Conservation (phyloP, 2,329 filamentous ascomycete genomes). For the Curvularia sp. region DNA sequence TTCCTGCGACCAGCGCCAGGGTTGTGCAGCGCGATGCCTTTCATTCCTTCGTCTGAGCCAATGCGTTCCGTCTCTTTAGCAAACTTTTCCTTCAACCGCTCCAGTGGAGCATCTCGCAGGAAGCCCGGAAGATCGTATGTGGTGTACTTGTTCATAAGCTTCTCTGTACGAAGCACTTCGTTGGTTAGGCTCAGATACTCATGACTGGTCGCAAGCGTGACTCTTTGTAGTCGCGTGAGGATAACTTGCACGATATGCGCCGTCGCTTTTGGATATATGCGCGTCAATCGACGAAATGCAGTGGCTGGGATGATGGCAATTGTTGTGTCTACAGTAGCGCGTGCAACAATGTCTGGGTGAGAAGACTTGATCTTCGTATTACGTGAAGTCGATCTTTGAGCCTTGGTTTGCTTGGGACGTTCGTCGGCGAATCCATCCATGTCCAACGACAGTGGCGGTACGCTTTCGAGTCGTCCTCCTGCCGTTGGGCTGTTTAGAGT, state of each 20-base stretch:
- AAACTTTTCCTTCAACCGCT: slow-evolving; percentile 92
- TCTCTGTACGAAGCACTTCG: slow-evolving; percentile 91
- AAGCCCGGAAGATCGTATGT: slow-evolving; percentile 91
- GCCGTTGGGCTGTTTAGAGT: slow-evolving; percentile 46
- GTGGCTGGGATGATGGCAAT: slow-evolving; percentile 98
- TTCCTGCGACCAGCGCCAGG: slow-evolving; percentile 69
- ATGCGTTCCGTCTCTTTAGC: slow-evolving; percentile 81
- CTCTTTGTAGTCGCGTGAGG: slow-evolving; percentile 88
- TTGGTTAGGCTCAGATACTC: slow-evolving; percentile 90
- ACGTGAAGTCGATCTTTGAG: slow-evolving; percentile 35
- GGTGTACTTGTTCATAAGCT: slow-evolving; percentile 91
- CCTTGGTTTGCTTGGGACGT: slow-evolving; percentile 32
- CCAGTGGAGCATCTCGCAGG: slow-evolving; percentile 80
- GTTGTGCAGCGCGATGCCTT: slow-evolving; percentile 96
- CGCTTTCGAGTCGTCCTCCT: slow-evolving; percentile 57
- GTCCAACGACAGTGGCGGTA: slow-evolving; percentile 80
- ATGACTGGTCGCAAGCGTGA: slow-evolving; percentile 93
- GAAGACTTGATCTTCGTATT: slow-evolving; percentile 70
- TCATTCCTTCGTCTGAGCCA: slow-evolving; percentile 79
- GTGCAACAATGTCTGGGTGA: slow-evolving; percentile 95
- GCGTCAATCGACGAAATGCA: slow-evolving; percentile 89
- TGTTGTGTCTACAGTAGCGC: slow-evolving; percentile 93
- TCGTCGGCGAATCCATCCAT: slow-evolving; percentile 33
- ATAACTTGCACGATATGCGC: slow-evolving; percentile 98
- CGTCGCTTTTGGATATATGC: slow-evolving; percentile 94